These are phyloP conservation scores for Isoetes taiwanensis DNA, from an alignment of 75 land plant species.

Conservation along the genomic window DNA sequence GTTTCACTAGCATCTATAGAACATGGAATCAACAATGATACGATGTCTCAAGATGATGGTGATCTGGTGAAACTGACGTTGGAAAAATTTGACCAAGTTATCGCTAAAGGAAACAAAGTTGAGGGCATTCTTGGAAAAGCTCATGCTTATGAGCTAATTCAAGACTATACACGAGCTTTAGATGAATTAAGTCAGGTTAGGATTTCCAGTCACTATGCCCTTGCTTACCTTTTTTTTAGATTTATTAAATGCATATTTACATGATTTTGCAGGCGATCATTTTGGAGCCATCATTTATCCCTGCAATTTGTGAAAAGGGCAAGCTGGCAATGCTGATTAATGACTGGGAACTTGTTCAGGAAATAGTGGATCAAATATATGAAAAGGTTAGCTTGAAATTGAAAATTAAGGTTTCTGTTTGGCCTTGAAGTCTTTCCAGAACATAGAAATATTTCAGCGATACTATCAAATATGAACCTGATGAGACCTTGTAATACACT, in stretches of 20 bases:
- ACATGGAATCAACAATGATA: background rate
- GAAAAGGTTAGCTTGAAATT: slow-evolving; percentile 12
- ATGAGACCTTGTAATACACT: too few species aligned
- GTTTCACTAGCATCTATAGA: slow-evolving; percentile 2
- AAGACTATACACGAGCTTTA: slow-evolving; percentile 19
- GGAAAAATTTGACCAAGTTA: slow-evolving; percentile 17
- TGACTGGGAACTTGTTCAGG: slow-evolving; percentile 22
- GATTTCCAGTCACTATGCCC: background rate
- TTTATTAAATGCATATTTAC: background rate
- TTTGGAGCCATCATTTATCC: slow-evolving; percentile 16
- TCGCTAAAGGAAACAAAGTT: slow-evolving; percentile 9
- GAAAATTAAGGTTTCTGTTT: too few species aligned
- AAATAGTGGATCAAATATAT: slow-evolving; percentile 12
- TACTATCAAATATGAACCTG: too few species aligned
- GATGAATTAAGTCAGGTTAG: slow-evolving; percentile 14
- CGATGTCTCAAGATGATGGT: background rate
- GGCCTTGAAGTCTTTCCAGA: too few species aligned
- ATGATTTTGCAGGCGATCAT: slow-evolving; percentile 11
- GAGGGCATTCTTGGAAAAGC: slow-evolving; percentile 24
- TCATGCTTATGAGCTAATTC: slow-evolving; percentile 12
- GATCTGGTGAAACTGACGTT: background rate
- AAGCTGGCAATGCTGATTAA: slow-evolving; percentile 19
- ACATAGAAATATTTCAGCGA: too few species aligned
- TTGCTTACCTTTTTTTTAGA: background rate
- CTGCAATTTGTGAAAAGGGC: slow-evolving; percentile 17